Conservation (phyloP, 1,284 basidiomycete genomes). For the Trametes versicolor region DNA sequence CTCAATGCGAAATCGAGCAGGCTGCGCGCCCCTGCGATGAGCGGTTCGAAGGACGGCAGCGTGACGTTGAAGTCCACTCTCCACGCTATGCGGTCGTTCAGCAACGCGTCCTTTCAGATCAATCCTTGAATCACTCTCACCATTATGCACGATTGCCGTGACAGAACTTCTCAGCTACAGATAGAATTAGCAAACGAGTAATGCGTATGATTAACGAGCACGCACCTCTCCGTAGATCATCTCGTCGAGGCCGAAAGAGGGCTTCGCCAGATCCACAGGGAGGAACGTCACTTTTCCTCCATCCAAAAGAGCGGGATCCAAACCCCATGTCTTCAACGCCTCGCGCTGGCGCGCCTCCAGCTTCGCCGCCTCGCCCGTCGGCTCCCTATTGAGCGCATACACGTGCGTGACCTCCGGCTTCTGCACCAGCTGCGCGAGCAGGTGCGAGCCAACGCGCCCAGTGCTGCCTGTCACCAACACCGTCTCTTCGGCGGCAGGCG, state of each 20-base stretch:
- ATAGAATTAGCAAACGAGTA: neutral
- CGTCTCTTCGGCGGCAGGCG: neutral
- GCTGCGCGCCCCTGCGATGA: slow-evolving; percentile 49
- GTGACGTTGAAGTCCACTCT: slow-evolving; percentile 52
- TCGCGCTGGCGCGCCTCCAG: slow-evolving; percentile 27
- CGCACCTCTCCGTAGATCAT: slow-evolving; percentile 34
- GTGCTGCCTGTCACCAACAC: slow-evolving; percentile 36
- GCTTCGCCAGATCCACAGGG: slow-evolving; percentile 35
- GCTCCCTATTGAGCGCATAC: slow-evolving; percentile 34
- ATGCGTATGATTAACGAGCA: neutral
- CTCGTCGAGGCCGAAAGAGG: slow-evolving; percentile 39
- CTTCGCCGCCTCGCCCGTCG: slow-evolving; percentile 29
- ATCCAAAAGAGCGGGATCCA: slow-evolving; percentile 27
- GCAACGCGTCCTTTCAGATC: no score
- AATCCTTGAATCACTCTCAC: slow-evolving; percentile 22
- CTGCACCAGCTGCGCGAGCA: slow-evolving; percentile 48
- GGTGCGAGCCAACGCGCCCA: slow-evolving; percentile 31
- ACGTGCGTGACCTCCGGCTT: slow-evolving; percentile 49
- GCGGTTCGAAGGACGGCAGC: slow-evolving; percentile 47
- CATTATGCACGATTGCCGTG: slow-evolving; percentile 48
- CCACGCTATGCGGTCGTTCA: slow-evolving; percentile 46
- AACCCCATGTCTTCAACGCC: slow-evolving; percentile 32
- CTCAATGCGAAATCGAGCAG: slow-evolving; percentile 52
- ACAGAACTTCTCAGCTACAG: slow-evolving; percentile 31
- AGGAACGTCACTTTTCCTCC: slow-evolving; percentile 38